These are phyloP conservation scores for Tanozyma kutaoensis DNA, from an alignment of 805 yeast genomes.

Conservation along the genomic window DNA sequence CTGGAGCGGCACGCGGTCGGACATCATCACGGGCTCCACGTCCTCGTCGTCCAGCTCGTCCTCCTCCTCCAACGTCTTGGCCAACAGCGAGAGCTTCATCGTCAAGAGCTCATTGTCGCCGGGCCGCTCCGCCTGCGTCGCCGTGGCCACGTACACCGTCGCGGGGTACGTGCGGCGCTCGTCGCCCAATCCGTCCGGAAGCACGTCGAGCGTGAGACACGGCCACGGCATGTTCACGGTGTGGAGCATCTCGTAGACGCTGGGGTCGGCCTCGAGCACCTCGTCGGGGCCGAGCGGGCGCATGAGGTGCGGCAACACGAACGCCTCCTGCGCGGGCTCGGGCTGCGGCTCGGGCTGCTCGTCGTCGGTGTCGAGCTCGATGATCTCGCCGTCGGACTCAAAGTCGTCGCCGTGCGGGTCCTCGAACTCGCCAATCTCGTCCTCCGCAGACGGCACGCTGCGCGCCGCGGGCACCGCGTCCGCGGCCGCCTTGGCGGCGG, in stretches of 20 bases:
- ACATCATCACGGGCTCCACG: conserved; percentile 77
- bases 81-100: conserved; percentile 68
- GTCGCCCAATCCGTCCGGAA: conserved; percentile 76
- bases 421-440: conserved; percentile 69
- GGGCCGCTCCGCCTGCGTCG: conserved; percentile 81
- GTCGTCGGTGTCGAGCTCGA: conserved; percentile 51
- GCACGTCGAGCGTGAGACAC: conserved; percentile 76
- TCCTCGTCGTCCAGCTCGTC: conserved; percentile 57
- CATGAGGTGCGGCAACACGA: conserved; percentile 80
- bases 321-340: conserved; percentile 32
- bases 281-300: conserved; percentile 92
- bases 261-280: conserved; percentile 90
- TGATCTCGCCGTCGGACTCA: conserved; percentile 83
- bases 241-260: conserved; percentile 93
- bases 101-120: conserved; percentile 84
- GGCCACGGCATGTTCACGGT: conserved; percentile 95
- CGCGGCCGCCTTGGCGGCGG: too few relatives aligned
- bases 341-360: conserved; percentile 23
- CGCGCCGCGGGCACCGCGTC: too few relatives aligned
- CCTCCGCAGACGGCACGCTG: too few relatives aligned
- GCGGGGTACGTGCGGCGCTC: conserved; percentile 91
- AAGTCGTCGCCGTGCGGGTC: conserved; percentile 85
- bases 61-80: conserved; percentile 72
- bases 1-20: conserved; percentile 62
- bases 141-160: conserved; percentile 72